Conservation (phyloP, 495 filamentous ascomycete species). For the Tuber aestivum region DNA sequence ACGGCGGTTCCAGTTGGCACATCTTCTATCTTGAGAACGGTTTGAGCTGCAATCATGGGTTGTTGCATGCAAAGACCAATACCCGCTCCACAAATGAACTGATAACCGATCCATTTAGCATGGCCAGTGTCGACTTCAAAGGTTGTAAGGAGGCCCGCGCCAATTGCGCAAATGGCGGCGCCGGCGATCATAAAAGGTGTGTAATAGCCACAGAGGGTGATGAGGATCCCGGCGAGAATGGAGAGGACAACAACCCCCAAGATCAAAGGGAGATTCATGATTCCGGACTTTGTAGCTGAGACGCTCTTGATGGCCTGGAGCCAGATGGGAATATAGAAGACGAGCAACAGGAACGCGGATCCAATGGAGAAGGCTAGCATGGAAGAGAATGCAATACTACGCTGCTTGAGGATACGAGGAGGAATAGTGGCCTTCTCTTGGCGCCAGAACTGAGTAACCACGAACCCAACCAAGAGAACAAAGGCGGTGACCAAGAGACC, state of each 20-base stretch:
- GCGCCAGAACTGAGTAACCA: slow-evolving; percentile 58
- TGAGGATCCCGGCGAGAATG: slow-evolving; percentile 56
- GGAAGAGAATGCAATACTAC: slow-evolving; percentile 56
- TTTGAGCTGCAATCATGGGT: slow-evolving; percentile 62
- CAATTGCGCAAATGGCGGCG: slow-evolving; percentile 57
- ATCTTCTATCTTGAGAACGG: slow-evolving; percentile 56
- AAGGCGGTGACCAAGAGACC: slow-evolving; percentile 64
- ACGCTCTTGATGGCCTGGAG: slow-evolving; percentile 78
- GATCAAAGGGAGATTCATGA: slow-evolving; percentile 70
- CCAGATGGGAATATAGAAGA: slow-evolving; percentile 77
- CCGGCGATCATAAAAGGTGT: slow-evolving; percentile 64
- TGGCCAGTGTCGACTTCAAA: slow-evolving; percentile 52
- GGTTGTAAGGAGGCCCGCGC: slow-evolving; percentile 64
- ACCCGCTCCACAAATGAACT: slow-evolving; percentile 63
- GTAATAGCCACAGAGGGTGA: slow-evolving; percentile 67
- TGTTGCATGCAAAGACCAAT: slow-evolving; percentile 64
- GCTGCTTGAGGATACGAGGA: slow-evolving; percentile 62
- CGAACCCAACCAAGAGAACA: slow-evolving; percentile 59
- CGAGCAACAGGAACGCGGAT: slow-evolving; percentile 60
- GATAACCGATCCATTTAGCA: slow-evolving; percentile 67
- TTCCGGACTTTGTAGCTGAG: slow-evolving; percentile 63
- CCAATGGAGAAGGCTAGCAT: slow-evolving; percentile 56
- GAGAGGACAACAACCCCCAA: slow-evolving; percentile 57
- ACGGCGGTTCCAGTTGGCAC: slow-evolving; percentile 61
- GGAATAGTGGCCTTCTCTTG: slow-evolving; percentile 73